Percentiles rank a stretch among this genome's conserved stretches.
These are phyloP conservation scores for Scenedesmus sp. DNA, from an alignment of 163 green algal genomes.

Conservation along the genomic window DNA sequence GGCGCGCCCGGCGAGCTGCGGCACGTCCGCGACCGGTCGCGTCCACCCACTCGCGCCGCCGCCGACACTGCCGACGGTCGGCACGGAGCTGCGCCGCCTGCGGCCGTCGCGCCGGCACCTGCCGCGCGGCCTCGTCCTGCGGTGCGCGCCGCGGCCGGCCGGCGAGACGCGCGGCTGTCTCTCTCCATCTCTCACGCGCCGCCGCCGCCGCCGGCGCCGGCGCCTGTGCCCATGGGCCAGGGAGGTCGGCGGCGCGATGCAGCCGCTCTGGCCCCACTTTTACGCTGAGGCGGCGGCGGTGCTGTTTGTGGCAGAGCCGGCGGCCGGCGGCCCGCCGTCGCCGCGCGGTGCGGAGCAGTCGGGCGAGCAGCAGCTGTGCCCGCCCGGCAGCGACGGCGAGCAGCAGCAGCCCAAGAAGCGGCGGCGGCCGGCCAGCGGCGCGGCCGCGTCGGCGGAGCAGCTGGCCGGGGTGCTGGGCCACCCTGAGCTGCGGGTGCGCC, in stretches of 20 bases:
- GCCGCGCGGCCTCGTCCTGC: neutral
- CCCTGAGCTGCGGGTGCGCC: neutral
- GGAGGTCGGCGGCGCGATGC: slow-evolving; percentile 45
- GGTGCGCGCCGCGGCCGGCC: neutral
- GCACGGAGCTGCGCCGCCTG: slow-evolving; percentile 29
- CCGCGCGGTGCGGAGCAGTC: no score
- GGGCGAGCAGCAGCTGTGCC: no score
- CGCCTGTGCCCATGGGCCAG: neutral
- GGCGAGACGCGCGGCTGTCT: neutral
- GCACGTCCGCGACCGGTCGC: neutral
- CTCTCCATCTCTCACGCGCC: no score
- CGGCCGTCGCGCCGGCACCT: neutral
- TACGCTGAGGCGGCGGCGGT: slow-evolving; percentile 23
- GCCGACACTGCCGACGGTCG: slow-evolving; percentile 18
- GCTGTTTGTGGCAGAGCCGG: slow-evolving; percentile 39
- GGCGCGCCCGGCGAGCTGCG: neutral
- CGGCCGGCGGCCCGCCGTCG: neutral
- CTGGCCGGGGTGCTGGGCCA: neutral
- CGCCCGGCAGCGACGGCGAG: no score
- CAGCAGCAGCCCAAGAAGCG: no score
- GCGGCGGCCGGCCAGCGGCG: neutral
- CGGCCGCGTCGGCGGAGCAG: neutral
- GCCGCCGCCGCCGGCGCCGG: neutral
- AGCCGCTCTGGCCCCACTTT: slow-evolving; percentile 24
- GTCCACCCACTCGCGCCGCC: neutral